A percentile compares a stretch with the other conserved stretches of the same genome.
Conservation (phyloP, 345 rosid genomes). For the Jatropha curcas region DNA sequence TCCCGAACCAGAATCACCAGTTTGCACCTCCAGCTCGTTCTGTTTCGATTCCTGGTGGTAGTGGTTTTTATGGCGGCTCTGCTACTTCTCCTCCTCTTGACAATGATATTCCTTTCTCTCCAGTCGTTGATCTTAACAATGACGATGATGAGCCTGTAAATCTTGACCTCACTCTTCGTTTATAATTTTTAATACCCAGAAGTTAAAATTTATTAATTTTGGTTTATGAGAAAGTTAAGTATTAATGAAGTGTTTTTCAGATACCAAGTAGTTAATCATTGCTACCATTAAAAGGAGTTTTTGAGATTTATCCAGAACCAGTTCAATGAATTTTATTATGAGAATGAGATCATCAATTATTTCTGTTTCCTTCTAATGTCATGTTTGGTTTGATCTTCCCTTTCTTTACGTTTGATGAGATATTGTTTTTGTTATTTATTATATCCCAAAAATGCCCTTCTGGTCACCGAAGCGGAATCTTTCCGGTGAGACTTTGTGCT, state of each 20-base stretch:
- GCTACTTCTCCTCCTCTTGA: slow-evolving; percentile 9
- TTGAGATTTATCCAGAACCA: not conserved
- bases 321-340: no score
- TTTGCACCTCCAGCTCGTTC: slow-evolving; percentile 2
- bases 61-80: slow-evolving; percentile 2
- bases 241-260: no score
- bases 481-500: not conserved
- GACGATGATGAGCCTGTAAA: slow-evolving; percentile 20
- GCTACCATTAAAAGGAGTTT: not conserved
- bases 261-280: not conserved
- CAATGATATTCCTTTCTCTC: slow-evolving; percentile 5
- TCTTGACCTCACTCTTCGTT: slow-evolving; percentile 51
- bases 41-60: slow-evolving; percentile 3
- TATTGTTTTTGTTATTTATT: not conserved
- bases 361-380: not conserved
- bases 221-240: not conserved
- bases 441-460: not conserved
- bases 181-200: no score
- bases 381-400: not conserved
- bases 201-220: no score
- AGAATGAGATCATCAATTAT: no score
- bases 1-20: slow-evolving; percentile 14
- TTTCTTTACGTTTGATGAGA: not conserved
- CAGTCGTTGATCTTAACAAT: slow-evolving; percentile 21
- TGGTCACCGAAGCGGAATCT: not conserved